phyloP scores from a whole-genome alignment of 495 filamentous ascomycete genomes.

The Aspergillus kassunensis region DNA sequence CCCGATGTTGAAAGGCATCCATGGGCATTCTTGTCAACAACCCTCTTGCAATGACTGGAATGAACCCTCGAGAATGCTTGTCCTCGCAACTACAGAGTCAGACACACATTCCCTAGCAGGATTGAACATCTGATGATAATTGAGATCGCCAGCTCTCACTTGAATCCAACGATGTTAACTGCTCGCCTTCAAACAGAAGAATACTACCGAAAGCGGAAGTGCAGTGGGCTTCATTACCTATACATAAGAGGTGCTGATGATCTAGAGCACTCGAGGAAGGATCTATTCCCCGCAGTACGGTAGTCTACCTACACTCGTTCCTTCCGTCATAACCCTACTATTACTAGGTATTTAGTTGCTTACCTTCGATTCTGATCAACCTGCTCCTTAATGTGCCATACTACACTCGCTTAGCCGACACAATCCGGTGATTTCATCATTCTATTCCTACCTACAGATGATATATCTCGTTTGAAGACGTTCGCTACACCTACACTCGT shows the following conservation, averaged over 20 bases:
- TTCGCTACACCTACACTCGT: constrained; percentile 16
- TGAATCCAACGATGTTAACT: not conserved
- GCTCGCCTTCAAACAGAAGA: constrained; percentile 2
- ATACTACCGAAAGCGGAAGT: constrained; percentile 23
- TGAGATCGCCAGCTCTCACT: too few species aligned
- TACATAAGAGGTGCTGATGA: too few species aligned
- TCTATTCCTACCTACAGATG: constrained; percentile 17
- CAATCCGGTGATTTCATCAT: constrained; percentile 3
- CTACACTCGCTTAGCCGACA: too few species aligned
- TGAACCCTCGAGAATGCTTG: not conserved
- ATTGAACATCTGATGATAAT: too few species aligned
- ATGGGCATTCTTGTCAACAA: constrained; percentile 10
- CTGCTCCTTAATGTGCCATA: too few species aligned
- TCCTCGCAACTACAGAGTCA: not conserved
- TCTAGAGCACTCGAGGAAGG: not conserved
- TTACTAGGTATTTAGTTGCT: not conserved
- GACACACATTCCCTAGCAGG: not conserved
- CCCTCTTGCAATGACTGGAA: not conserved
- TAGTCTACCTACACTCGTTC: too few species aligned
- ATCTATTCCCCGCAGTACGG: not conserved
- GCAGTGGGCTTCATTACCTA: constrained; percentile 10
- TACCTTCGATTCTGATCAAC: too few species aligned
- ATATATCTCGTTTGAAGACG: constrained; percentile 10
- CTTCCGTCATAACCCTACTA: constrained; percentile 7
- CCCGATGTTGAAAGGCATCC: too few species aligned